phyloP scores from a whole-genome alignment of 2,329 filamentous ascomycete species.

The Thielaviopsis euricoi region DNA sequence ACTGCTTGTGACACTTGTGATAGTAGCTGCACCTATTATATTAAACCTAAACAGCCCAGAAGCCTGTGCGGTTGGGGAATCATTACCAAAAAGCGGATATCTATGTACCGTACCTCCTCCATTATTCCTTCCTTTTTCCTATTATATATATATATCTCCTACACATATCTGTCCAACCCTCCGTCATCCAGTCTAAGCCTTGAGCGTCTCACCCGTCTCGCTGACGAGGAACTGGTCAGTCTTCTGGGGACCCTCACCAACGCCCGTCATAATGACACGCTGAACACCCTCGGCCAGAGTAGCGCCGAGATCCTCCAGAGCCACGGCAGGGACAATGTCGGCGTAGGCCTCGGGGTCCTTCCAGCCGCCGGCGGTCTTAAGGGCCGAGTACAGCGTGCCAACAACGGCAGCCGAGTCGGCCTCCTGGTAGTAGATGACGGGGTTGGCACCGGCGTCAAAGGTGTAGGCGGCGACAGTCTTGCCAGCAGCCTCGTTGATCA shows the following conservation, averaged over 20 bases:
- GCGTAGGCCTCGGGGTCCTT: slow-evolving; percentile 32
- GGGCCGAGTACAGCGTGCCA: slow-evolving; percentile 56
- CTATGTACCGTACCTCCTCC: not conserved
- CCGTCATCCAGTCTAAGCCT: slow-evolving; percentile 4
- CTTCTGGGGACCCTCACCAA: slow-evolving; percentile 75
- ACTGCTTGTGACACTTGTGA: too few relatives aligned
- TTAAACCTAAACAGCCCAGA: not conserved
- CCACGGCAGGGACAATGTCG: slow-evolving; percentile 35
- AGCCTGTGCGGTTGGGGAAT: not conserved
- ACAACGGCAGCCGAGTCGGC: slow-evolving; percentile 58
- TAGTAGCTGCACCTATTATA: not conserved
- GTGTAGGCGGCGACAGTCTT: slow-evolving; percentile 82
- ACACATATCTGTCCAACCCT: not conserved
- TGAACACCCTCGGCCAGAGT: slow-evolving; percentile 65
- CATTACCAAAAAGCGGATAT: not conserved
- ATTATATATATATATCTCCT: not conserved
- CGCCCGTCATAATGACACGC: slow-evolving; percentile 77
- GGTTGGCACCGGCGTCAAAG: slow-evolving; percentile 93
- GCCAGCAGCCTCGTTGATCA: slow-evolving; percentile 67
- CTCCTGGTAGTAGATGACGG: slow-evolving; percentile 87
- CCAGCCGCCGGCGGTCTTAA: slow-evolving; percentile 55
- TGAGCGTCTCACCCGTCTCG: slow-evolving; percentile 33
- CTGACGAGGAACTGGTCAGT: slow-evolving; percentile 62
- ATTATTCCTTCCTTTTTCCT: not conserved
- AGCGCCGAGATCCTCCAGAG: slow-evolving; percentile 44